Base-by-base conservation (phyloP, 208 protist species). In the Crithidia acanthocephali region DNA sequence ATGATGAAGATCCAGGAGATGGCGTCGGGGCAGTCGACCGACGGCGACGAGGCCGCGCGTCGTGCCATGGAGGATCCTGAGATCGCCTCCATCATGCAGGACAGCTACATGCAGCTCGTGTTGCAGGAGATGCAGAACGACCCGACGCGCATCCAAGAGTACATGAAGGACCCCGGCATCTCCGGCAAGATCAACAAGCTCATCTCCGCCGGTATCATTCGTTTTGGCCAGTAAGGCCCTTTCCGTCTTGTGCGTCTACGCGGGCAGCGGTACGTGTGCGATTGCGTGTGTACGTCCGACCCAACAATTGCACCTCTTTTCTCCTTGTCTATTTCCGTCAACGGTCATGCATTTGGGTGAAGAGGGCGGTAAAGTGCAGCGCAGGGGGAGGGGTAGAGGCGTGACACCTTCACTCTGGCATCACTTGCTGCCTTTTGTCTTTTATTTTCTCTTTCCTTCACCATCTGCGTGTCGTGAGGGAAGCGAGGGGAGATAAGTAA, bases 151-250 rank as follows among this genome's bases (percentile, higher is more conserved):
- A 80, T 95, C 56, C 76, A 96, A 77, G 90, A 98, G 23, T 97
- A 98, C 88, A 95, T 98, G 90, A 83, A 91, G 33, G 95, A 98
- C 61, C 96, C 96, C 0, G 72, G 62, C 30, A 91, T 99, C 67
- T 66, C 87, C 5, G 75, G 51, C 9, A 98, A 99, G 85, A 98
- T 99, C 69, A 88, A 98, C 66, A 99, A 98, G 70, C 93, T 99
- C n/a, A 87, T 98, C 60, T 92, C 91, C 4, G 97, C 96, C 51
- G 98, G 98, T 64, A 96, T 99, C 72, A 98, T 99, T 81, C 92
- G 89, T 23, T 88, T 97, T 72, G 94, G 92, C 13, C 61, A 80
- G 47, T 80, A 77, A 22, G 9, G 10, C 5, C 32, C 18, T 15
- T 48, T 32, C n/a, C 18, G 33, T 33, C 10, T n/a, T 33, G 53